These are phyloP conservation scores for Termitomyces sp. DNA, from an alignment of 768 basidiomycete species.

Conservation along the genomic window DNA sequence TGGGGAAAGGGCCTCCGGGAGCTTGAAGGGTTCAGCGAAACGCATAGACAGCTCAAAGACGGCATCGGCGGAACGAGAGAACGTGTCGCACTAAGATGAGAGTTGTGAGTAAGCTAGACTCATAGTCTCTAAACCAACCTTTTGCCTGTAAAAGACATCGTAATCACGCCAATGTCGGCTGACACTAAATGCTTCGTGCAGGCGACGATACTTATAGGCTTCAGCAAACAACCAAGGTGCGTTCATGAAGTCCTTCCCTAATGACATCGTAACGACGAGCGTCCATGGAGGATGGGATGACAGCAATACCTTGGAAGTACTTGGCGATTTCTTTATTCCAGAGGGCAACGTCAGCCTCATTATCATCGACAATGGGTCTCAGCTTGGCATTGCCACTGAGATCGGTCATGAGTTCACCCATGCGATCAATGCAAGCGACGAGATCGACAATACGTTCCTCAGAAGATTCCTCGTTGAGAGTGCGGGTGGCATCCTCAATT, in stretches of 20 bases:
- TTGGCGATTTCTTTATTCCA: conserved; percentile 98
- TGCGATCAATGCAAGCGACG: conserved; percentile 78
- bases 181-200: conserved; percentile 90
- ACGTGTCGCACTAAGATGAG: conserved; percentile 75
- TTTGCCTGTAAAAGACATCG: conserved; percentile 94
- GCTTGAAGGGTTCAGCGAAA: conserved; percentile 80
- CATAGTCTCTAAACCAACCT: conserved; percentile 33
- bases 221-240: conserved; percentile 97
- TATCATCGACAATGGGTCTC: conserved; percentile 85
- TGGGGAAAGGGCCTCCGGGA: conserved; percentile 44
- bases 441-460: conserved; percentile 87
- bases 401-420: conserved; percentile 87
- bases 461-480: conserved; percentile 78
- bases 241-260: conserved; percentile 90
- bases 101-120: conserved; percentile 3
- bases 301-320: conserved; percentile 72
- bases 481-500: conserved; percentile 86
- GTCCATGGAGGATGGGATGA: background rate
- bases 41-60: conserved; percentile 93
- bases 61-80: conserved; percentile 86
- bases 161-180: conserved; percentile 88
- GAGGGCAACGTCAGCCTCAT: conserved; percentile 85
- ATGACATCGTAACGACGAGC: background rate
- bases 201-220: conserved; percentile 87
- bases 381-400: conserved; percentile 80